phyloP scores from a whole-genome alignment of 139 green algal genomes.

The Coccomyxa sp. region DNA sequence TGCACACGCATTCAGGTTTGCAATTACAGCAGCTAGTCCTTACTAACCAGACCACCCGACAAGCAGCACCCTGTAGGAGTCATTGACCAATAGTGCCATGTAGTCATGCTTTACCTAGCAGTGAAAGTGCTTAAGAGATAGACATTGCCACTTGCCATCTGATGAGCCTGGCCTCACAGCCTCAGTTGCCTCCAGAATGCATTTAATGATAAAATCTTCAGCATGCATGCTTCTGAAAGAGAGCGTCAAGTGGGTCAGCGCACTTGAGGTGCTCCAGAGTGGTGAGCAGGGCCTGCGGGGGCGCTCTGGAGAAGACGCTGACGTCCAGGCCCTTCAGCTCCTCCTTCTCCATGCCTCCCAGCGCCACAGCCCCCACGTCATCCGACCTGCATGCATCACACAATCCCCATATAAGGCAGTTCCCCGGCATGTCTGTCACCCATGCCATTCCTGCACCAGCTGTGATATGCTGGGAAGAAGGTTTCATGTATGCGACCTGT shows the following conservation, averaged over 20 bases:
- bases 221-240: too few relatives aligned
- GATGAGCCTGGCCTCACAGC: neutral
- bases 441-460: too few relatives aligned
- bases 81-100: neutral
- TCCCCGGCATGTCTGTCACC: neutral
- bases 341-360: neutral
- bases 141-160: neutral
- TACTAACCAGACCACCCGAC: too few relatives aligned
- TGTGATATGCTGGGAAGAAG: too few relatives aligned
- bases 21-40: too few relatives aligned
- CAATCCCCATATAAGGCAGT: neutral
- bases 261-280: neutral
- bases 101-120: neutral
- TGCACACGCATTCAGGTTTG: too few relatives aligned
- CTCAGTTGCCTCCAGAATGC: neutral
- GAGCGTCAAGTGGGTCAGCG: too few relatives aligned
- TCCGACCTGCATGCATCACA: neutral
- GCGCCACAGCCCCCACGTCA: neutral
- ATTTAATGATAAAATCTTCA: too few relatives aligned
- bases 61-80: neutral
- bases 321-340: neutral
- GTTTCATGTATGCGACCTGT: too few relatives aligned
- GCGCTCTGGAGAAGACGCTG: neutral
- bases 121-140: too few relatives aligned
- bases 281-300: neutral